phyloP scores from a whole-genome alignment of 352 stramenopile species.

The Globisporangium takayamanum region DNA sequence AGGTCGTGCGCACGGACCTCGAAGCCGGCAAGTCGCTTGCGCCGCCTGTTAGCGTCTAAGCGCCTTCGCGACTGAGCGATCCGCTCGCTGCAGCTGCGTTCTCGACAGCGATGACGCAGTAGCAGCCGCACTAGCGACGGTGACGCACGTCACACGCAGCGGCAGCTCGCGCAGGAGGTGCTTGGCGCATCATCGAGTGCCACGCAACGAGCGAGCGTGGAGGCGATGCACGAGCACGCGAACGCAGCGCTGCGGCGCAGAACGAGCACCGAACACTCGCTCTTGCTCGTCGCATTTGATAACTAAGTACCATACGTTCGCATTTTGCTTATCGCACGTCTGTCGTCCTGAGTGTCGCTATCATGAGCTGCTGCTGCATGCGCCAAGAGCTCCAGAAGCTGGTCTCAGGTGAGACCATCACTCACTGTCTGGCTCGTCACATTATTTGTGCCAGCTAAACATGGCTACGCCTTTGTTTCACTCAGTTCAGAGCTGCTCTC shows the following conservation, averaged over 20 bases:
- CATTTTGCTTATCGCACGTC: background rate
- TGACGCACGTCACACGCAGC: background rate
- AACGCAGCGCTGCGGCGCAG: background rate
- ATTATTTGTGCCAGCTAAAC: too few relatives aligned
- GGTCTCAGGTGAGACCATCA: too few relatives aligned
- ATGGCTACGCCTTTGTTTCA: too few relatives aligned
- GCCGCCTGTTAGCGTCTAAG: slow-evolving; percentile 64
- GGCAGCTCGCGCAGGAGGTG: background rate
- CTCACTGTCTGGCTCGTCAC: too few relatives aligned
- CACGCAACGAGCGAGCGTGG: background rate
- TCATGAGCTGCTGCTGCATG: too few relatives aligned
- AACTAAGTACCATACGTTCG: background rate
- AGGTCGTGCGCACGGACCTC: slow-evolving; percentile 57
- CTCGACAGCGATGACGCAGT: background rate
- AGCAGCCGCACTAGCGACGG: background rate
- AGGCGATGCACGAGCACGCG: background rate
- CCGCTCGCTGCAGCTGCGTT: background rate
- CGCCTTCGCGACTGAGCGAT: background rate
- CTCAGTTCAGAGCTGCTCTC: too few relatives aligned
- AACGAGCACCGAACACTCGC: background rate
- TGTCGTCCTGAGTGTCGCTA: too few relatives aligned
- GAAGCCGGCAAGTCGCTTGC: slow-evolving; percentile 51
- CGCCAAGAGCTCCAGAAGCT: too few relatives aligned
- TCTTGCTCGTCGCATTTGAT: background rate
- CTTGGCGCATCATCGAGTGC: background rate